A percentile compares a stretch with the other conserved stretches of the same genome.
Evolutionary conservation across 1,284 basidiomycete genomes (phyloP).

Genomic region (Cerrena zonata): DNA sequence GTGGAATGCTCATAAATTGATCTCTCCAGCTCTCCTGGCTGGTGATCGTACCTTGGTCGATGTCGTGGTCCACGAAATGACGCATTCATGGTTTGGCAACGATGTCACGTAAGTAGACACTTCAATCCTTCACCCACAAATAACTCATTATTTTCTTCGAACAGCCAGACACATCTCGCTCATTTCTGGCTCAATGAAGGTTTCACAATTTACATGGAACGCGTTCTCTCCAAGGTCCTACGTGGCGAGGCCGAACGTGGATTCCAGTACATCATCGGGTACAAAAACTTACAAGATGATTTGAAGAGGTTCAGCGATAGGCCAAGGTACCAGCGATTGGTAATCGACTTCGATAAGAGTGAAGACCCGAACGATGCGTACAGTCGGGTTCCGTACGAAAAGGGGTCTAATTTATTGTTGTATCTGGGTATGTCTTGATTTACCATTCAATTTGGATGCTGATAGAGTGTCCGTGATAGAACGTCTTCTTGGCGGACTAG

Average conservation of each 20-base stretch:
- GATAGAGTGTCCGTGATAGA: conserved; percentile 40
- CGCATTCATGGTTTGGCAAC: conserved; percentile 84
- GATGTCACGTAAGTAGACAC: conserved; percentile 60
- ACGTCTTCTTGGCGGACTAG: conserved; percentile 78
- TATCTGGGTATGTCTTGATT: conserved; percentile 44
- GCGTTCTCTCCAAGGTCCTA: conserved; percentile 70
- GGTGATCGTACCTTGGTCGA: conserved; percentile 77
- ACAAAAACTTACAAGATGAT: conserved; percentile 69
- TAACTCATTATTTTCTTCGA: conserved; percentile 14
- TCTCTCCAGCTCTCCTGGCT: conserved; percentile 61
- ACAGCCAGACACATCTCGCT: conserved; percentile 58
- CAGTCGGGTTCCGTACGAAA: conserved; percentile 67
- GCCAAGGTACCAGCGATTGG: conserved; percentile 79
- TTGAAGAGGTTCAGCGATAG: conserved; percentile 54
- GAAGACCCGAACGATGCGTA: conserved; percentile 85
- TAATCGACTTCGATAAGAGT: conserved; percentile 78
- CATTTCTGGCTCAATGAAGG: conserved; percentile 94
- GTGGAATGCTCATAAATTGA: neutral
- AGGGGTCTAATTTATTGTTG: conserved; percentile 69
- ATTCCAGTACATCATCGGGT: conserved; percentile 70
- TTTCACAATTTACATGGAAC: conserved; percentile 93
- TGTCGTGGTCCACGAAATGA: conserved; percentile 76
- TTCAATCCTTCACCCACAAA: conserved; percentile 8
- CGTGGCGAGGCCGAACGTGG: conserved; percentile 78
- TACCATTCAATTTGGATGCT: neutral